Evolutionary conservation across 2,329 filamentous ascomycete genomes (phyloP).

Genomic region (Alternaria rosae): DNA sequence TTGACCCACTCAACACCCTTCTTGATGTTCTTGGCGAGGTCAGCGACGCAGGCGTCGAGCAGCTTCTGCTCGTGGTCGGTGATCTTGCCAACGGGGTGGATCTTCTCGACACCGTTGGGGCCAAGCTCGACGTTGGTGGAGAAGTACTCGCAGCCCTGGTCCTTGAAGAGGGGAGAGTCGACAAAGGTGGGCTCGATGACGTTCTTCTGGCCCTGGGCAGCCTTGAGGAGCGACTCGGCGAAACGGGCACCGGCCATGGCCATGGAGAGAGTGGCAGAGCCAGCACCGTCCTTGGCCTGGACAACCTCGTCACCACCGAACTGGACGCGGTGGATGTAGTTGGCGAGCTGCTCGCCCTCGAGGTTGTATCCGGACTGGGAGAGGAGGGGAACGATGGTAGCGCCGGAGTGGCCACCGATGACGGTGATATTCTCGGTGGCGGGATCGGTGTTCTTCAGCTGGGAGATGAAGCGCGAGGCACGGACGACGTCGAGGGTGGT

Average conservation of each 20-base stretch:
- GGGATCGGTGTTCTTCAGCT: conserved; percentile 91
- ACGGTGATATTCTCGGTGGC: conserved; percentile 94
- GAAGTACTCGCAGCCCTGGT: conserved; percentile 98
- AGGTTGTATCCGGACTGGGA: conserved; percentile 92
- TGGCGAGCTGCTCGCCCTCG: conserved; percentile 73
- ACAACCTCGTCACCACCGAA: conserved; percentile 99
- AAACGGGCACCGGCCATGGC: conserved; percentile 88
- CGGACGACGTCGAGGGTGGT: conserved; percentile 99
- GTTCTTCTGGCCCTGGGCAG: conserved; percentile 90
- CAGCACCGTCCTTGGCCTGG: conserved; percentile 97
- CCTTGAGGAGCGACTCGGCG: conserved; percentile 92
- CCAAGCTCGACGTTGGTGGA: conserved; percentile 94
- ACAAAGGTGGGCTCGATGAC: conserved; percentile 97
- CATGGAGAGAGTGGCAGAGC: conserved; percentile 98
- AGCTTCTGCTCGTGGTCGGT: conserved; percentile 88
- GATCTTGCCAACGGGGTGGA: conserved; percentile 84
- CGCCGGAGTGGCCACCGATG: conserved; percentile 94
- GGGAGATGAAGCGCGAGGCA: conserved; percentile 95
- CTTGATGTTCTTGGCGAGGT: conserved; percentile 91
- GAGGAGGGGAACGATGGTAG: conserved; percentile 98
- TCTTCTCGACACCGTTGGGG: conserved; percentile 94
- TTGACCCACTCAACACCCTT: conserved; percentile 80
- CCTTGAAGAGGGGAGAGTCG: conserved; percentile 97
- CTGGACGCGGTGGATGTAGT: conserved; percentile 92
- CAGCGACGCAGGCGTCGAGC: conserved; percentile 81